Base-by-base conservation (phyloP, 352 stramenopile species). In the Phytopythium montanum region DNA sequence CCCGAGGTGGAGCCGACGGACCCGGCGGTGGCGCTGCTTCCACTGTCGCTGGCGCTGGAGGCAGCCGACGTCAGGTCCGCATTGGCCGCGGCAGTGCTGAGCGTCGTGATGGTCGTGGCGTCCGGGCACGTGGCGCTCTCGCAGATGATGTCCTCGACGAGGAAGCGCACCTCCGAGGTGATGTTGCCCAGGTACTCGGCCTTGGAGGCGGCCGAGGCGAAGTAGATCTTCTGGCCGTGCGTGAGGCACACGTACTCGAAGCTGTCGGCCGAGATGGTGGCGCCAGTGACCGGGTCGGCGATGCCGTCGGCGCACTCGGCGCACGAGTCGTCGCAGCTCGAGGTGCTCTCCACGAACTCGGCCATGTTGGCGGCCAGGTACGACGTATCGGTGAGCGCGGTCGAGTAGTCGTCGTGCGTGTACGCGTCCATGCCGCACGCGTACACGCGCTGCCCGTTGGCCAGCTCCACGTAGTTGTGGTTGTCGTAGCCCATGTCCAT, bases 191-290 rank as follows among this genome's bases (percentile, higher is more conserved):
- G 50, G 61, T 92, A 94, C 66, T 76, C 58, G 31, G 68, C 69
- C 64, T 86, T 86, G 60, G 70, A 87, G 28, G 28, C 64, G 33
- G 73, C 59, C 18, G 81, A 90, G 14, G 80, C 76, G 56, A 94
- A 94, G 73, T 92, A 94, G 60, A 94, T 75, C 65, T 92, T 94
- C 70, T 94, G 85, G 53, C 80, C 85, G 29, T 90, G 86, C 25
- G 48, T 64, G 39, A 94, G 64, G 55, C 85, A 94, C 42, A 94
- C 73, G 57, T 75, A 87, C 60, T 88, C 68, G 66, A 76, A 91
- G 72, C 83, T 92, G 59, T 66, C 62, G 28, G 65, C 62, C 26
- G 73, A 78, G 44, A 94, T 57, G 42, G 62, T 62, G 42, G 74
- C 77, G 45, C 82, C 82, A 28, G 82, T 79, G 56, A 94, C 72